These are phyloP conservation scores for Salix purpurea DNA, from an alignment of 345 rosid genomes.

Conservation along the genomic window DNA sequence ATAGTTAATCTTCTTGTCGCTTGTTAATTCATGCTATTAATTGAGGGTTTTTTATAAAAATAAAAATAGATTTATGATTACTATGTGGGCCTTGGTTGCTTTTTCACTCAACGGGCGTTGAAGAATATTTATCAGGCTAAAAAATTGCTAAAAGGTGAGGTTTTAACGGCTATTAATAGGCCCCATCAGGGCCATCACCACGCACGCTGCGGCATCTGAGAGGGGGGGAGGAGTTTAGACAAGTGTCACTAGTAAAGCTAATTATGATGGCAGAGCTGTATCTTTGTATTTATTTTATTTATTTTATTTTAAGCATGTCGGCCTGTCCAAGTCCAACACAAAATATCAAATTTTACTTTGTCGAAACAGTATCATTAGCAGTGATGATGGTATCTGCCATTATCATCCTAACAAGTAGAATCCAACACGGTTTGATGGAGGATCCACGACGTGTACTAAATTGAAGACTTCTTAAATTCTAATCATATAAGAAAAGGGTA, in stretches of 20 bases:
- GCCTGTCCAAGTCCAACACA: not conserved
- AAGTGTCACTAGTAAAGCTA: too few species aligned
- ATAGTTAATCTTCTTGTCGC: not conserved
- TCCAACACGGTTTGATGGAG: not conserved
- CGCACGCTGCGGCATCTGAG: not conserved
- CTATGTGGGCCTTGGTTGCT: not conserved
- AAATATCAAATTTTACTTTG: not conserved
- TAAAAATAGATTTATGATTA: not conserved
- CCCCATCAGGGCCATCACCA: not conserved
- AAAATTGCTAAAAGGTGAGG: constrained; percentile 1
- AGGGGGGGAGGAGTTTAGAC: not conserved
- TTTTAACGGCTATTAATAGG: constrained; percentile 13
- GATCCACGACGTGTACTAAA: too few species aligned
- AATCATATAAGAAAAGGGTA: not conserved
- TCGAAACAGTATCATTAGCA: not conserved
- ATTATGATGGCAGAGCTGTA: too few species aligned
- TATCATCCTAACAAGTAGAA: not conserved
- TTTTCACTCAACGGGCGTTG: not conserved
- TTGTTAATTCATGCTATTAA: not conserved
- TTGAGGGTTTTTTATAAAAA: not conserved
- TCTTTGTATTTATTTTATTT: too few species aligned
- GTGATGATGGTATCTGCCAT: not conserved
- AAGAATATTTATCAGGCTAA: not conserved
- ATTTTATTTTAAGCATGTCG: not conserved
- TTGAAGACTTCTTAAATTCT: too few species aligned